Base-by-base conservation (phyloP, 139 green algal species). In the Coelastrella sp. region DNA sequence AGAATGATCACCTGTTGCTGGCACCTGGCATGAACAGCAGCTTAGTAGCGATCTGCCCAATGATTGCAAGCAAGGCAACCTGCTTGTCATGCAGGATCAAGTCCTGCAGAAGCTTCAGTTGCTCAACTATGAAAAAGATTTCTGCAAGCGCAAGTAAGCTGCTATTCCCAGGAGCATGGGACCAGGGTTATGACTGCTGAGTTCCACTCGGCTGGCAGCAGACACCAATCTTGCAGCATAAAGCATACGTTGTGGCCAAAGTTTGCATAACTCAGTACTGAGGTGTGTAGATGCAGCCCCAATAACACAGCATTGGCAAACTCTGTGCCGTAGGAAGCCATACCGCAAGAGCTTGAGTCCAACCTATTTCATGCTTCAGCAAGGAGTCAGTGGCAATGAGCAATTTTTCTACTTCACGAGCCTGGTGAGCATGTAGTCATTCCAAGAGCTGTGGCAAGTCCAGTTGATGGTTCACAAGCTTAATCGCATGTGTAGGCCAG, bases 331-430 rank as follows among this genome's bases (percentile, higher is more conserved):
- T 91, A 96, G 94, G 87, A 94, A 94, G 73, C 95, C 94, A 19
- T 84, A 93, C 82, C 92, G 93, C 66, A 92, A 94, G 90, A 91
- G 91, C 9, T 60, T 97, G 12, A 90, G 84, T 7, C 90, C 88
- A 0, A 89, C 89, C 35, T 96, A 96, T 87, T 97, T 97, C 6
- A n/a, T 94, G 4, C 80, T 85, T 10, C 83, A 82, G 19, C 84
- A 92, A 12, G 73, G 85, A 3, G 78, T 58, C 9, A 93, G 90
- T 85, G 83, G 57, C 1, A 94, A 93, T 88, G 94, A 96, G 84
- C 95, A 97, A 87, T 97, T 97, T 91, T 96, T 95, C 90, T 96
- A 97, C 89, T 97, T 97, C 90, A 95, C 94, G 0, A 93, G 84
- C 80, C 89, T 97, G 92, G 94, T 95, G 92, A 49, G 35, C 35